These are phyloP conservation scores for Petunia secreta DNA, from an alignment of 257 asterid species.

Conservation along the genomic window DNA sequence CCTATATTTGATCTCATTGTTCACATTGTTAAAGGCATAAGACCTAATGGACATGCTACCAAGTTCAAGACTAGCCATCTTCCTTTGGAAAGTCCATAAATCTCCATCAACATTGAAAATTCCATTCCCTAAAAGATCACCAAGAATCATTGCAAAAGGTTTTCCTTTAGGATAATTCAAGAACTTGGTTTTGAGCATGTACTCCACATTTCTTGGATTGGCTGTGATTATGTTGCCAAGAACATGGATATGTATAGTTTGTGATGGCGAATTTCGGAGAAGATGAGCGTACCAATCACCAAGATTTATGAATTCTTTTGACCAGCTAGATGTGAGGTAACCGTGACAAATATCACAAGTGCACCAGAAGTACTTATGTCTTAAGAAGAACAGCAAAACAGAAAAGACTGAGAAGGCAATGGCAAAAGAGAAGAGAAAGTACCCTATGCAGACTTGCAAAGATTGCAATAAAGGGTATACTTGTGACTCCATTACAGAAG, in stretches of 20 bases:
- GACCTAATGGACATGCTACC: conserved; percentile 37
- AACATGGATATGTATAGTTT: conserved; percentile 65
- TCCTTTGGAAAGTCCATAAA: conserved; percentile 46
- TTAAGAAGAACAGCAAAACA: conserved; percentile 22
- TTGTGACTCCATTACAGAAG: not conserved
- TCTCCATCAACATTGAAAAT: conserved; percentile 58
- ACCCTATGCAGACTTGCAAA: conserved; percentile 9
- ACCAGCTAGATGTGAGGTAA: conserved; percentile 56
- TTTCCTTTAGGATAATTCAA: conserved; percentile 50
- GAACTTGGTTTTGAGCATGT: conserved; percentile 46
- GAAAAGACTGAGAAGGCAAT: conserved; percentile 26
- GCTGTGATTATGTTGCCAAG: conserved; percentile 59
- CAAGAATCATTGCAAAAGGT: conserved; percentile 44
- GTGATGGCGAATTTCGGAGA: conserved; percentile 56
- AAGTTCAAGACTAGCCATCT: conserved; percentile 45
- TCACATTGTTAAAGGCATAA: conserved; percentile 45
- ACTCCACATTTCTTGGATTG: conserved; percentile 50
- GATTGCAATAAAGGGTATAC: not conserved
- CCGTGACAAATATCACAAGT: conserved; percentile 58
- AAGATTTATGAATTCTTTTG: conserved; percentile 44
- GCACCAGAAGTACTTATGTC: conserved; percentile 46
- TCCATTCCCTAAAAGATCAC: conserved; percentile 51
- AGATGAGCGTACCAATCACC: conserved; percentile 83
- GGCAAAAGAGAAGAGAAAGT: not conserved
- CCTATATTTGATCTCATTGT: conserved; percentile 40